A percentile compares a stretch with the other conserved stretches of the same genome.
phyloP scores from a whole-genome alignment of 345 rosid genomes.

The Psidium friedrichsthalianum region DNA sequence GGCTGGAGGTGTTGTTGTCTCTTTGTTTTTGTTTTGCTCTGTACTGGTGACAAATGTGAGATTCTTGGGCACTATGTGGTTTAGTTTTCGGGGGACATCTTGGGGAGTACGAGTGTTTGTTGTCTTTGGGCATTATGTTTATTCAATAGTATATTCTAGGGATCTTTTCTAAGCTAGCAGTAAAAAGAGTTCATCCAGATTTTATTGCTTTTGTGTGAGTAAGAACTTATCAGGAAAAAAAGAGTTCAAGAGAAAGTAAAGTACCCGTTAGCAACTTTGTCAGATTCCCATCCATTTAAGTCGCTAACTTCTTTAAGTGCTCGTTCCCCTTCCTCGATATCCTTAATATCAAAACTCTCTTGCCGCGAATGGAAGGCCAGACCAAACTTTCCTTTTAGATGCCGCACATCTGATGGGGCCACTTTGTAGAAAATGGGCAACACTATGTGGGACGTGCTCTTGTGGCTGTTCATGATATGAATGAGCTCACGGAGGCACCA shows the following conservation, averaged over 20 bases:
- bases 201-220: too few species aligned
- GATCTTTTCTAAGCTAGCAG: too few species aligned
- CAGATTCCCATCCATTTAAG: not conserved
- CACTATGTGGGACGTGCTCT: too few species aligned
- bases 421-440: too few species aligned
- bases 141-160: too few species aligned
- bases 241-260: too few species aligned
- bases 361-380: not conserved
- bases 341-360: accelerated
- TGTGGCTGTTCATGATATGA: too few species aligned
- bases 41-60: accelerated
- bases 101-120: too few species aligned
- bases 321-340: not conserved
- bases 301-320: not conserved
- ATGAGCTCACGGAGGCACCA: too few species aligned
- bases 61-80: not conserved
- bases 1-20: accelerated
- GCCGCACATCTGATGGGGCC: not conserved
- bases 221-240: too few species aligned
- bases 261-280: not conserved
- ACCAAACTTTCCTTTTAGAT: not conserved
- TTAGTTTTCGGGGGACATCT: not conserved
- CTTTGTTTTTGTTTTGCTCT: not conserved
- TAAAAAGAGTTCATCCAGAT: too few species aligned
- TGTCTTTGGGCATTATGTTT: too few species aligned